These are phyloP conservation scores for Filobasidium floriforme DNA, from an alignment of 768 basidiomycete genomes.

Conservation along the genomic window DNA sequence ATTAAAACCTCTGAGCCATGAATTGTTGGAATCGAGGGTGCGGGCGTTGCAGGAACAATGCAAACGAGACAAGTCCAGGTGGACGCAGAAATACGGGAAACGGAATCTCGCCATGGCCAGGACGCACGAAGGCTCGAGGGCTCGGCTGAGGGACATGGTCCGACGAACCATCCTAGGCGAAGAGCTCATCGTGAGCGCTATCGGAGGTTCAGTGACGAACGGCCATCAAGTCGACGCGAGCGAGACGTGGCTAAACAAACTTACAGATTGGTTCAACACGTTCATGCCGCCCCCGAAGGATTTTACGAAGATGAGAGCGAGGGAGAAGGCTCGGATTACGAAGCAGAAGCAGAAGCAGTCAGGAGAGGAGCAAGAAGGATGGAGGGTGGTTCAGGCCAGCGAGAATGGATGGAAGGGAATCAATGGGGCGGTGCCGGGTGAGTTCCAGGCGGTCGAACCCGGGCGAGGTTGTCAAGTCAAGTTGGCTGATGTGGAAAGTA, in stretches of 20 bases:
- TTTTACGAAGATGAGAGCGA: not conserved
- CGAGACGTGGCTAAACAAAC: constrained; percentile 38
- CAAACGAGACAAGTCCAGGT: not conserved
- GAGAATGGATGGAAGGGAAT: constrained; percentile 22
- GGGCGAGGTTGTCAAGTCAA: not conserved
- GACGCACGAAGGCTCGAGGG: constrained; percentile 17
- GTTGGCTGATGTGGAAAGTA: not conserved
- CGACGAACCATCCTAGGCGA: constrained; percentile 36
- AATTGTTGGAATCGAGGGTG: not conserved
- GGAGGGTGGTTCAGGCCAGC: constrained; percentile 18
- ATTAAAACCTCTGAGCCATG: not conserved
- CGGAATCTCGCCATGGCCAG: constrained; percentile 13
- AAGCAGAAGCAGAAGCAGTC: not conserved
- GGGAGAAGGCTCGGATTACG: not conserved
- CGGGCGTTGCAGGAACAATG: constrained; percentile 6
- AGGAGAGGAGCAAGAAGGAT: not conserved
- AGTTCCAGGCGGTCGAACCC: too few species aligned
- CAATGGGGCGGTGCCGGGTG: constrained; percentile 42
- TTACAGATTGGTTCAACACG: constrained; percentile 38
- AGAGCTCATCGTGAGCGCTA: constrained; percentile 29
- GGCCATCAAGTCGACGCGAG: constrained; percentile 35
- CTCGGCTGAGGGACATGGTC: constrained; percentile 22
- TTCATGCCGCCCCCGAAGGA: constrained; percentile 19
- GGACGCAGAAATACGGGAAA: constrained; percentile 12
- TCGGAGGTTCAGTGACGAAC: constrained; percentile 43